phyloP scores from a whole-genome alignment of 129 eudicot species.

The Kitagawia praeruptora region DNA sequence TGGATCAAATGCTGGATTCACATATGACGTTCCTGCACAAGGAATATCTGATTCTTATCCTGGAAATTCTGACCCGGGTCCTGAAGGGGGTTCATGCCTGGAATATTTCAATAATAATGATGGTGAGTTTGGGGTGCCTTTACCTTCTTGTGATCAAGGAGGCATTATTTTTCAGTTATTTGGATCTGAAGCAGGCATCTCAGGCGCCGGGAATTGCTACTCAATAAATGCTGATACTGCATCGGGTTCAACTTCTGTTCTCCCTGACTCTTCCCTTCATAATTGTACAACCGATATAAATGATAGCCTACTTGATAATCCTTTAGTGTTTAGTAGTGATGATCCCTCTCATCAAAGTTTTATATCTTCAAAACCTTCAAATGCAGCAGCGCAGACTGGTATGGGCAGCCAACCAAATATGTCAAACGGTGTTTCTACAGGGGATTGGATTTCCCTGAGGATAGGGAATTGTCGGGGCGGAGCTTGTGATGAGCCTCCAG shows the following conservation, averaged over 20 bases:
- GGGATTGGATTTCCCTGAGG: conserved; percentile 90
- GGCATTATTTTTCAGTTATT: conserved; percentile 12
- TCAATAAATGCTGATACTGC: conserved; percentile 3
- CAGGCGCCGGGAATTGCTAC: conserved; percentile 7
- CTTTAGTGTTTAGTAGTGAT: conserved; percentile 29
- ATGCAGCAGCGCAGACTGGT: conserved; percentile 33
- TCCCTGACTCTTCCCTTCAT: conserved; percentile 2
- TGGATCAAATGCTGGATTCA: conserved; percentile 16
- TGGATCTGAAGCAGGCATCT: conserved; percentile 2
- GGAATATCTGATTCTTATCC: conserved; percentile 42
- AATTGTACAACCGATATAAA: conserved; percentile 2
- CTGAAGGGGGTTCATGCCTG: conserved; percentile 26
- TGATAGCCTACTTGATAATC: conserved; percentile 14
- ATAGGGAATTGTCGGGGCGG: conserved; percentile 56
- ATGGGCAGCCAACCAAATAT: conserved; percentile 37
- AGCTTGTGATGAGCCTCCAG: conserved; percentile 32
- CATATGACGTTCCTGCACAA: conserved; percentile 32
- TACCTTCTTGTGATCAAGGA: conserved; percentile 11
- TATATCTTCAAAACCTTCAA: conserved; percentile 67
- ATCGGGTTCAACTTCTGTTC: conserved; percentile 8
- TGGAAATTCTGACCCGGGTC: conserved; percentile 36
- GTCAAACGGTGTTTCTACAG: conserved; percentile 47
- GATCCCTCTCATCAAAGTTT: conserved; percentile 86
- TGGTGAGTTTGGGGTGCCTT: conserved; percentile 8
- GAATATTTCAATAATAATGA: conserved; percentile 17